These are phyloP conservation scores for Phytopythium sindhum DNA, from an alignment of 352 stramenopile genomes.

Conservation along the genomic window DNA sequence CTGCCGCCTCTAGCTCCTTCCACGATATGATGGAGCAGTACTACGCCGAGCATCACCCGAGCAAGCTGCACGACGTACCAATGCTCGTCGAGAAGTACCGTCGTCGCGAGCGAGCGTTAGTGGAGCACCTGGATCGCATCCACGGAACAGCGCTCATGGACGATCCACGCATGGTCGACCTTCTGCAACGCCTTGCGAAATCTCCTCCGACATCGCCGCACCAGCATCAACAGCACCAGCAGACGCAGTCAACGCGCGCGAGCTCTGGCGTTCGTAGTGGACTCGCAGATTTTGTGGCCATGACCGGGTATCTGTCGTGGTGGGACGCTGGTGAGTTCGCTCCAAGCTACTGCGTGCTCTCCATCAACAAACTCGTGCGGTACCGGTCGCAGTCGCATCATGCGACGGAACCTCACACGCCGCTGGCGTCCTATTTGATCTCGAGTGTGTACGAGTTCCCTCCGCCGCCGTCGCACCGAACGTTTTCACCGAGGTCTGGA, in stretches of 20 bases:
- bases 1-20: constrained; percentile 15
- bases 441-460: constrained; percentile 42
- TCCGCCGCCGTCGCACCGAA: constrained; percentile 10
- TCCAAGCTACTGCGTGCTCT: constrained; percentile 41
- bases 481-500: background rate
- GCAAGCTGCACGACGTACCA: constrained; percentile 53
- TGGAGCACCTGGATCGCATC: constrained; percentile 66
- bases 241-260: constrained; percentile 8
- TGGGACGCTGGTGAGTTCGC: constrained; percentile 15
- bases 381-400: constrained; percentile 40
- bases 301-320: constrained; percentile 42
- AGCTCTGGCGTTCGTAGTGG: constrained; percentile 32
- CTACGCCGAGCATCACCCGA: constrained; percentile 56
- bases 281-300: constrained; percentile 38
- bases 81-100: constrained; percentile 53
- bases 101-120: constrained; percentile 42
- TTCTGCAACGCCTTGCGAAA: constrained; percentile 24
- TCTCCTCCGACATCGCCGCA: constrained; percentile 3
- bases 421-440: constrained; percentile 36
- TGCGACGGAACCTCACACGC: constrained; percentile 32
- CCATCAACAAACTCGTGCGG: constrained; percentile 49
- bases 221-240: background rate
- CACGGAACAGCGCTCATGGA: constrained; percentile 45
- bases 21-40: constrained; percentile 40
- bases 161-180: constrained; percentile 23